A percentile compares a stretch with the other conserved stretches of the same genome.
These are phyloP conservation scores for Colletotrichum gloeosporioides DNA, from an alignment of 2,329 filamentous ascomycete species.

Conservation along the genomic window DNA sequence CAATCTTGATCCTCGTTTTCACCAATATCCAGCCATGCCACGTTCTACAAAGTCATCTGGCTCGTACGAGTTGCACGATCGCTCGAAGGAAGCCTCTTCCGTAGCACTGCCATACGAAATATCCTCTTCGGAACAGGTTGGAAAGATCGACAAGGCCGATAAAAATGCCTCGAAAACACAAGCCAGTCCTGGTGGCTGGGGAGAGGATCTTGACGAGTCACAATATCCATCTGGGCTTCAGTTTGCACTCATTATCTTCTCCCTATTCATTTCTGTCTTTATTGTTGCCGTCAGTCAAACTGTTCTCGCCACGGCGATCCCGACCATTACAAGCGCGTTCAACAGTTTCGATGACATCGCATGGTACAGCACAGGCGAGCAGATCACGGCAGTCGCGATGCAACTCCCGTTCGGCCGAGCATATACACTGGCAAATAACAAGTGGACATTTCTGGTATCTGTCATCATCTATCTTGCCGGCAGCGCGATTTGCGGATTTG, in stretches of 20 bases:
- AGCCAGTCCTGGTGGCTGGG: background rate
- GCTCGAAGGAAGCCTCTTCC: background rate
- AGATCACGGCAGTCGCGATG: constrained; percentile 27
- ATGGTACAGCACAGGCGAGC: constrained; percentile 34
- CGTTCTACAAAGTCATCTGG: background rate
- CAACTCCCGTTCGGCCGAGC: constrained; percentile 31
- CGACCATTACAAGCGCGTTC: constrained; percentile 36
- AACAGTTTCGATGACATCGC: constrained; percentile 46
- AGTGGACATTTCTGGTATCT: constrained; percentile 27
- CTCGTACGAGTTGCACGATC: background rate
- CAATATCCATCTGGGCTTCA: background rate
- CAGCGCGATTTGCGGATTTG: constrained; percentile 26
- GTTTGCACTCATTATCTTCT: background rate
- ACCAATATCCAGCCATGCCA: background rate
- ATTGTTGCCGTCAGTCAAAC: background rate
- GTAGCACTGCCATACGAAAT: background rate
- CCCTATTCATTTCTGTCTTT: background rate
- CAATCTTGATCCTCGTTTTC: background rate
- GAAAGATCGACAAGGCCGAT: background rate
- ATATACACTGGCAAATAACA: constrained; percentile 33
- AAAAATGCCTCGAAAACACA: background rate
- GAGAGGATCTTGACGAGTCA: background rate
- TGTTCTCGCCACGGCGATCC: constrained; percentile 28
- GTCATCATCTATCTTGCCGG: constrained; percentile 29
- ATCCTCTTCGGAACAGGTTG: background rate